These are phyloP conservation scores for Lactifluus pinguis DNA, from an alignment of 768 basidiomycete species.

Conservation along the genomic window DNA sequence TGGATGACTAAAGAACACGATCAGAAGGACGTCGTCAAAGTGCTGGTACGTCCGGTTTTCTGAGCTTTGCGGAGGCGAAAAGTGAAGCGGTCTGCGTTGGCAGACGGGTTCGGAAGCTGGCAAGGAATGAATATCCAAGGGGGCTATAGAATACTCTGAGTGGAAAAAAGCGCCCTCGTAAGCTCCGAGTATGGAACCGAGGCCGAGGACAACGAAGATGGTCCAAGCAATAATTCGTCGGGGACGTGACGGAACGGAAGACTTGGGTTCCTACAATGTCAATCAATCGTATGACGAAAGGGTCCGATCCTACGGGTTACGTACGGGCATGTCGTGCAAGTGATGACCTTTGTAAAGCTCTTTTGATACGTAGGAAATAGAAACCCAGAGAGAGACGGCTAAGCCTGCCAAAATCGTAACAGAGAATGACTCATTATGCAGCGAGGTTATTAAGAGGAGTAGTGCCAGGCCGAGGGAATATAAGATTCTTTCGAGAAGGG, in stretches of 20 bases:
- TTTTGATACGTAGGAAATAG: slow-evolving; percentile 17
- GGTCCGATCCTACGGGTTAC: not conserved
- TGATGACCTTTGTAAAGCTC: slow-evolving; percentile 17
- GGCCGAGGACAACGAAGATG: not conserved
- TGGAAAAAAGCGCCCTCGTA: not conserved
- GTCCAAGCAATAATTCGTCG: slow-evolving; percentile 8
- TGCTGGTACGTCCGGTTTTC: slow-evolving; percentile 25
- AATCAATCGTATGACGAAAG: not conserved
- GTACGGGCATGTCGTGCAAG: slow-evolving; percentile 1
- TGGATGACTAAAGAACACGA: slow-evolving; percentile 44
- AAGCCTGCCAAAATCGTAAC: slow-evolving; percentile 20
- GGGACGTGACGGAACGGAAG: slow-evolving; percentile 7
- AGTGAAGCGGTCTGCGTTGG: slow-evolving; percentile 22
- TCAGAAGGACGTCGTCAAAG: slow-evolving; percentile 36
- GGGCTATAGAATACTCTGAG: not conserved
- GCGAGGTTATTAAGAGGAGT: slow-evolving; percentile 17
- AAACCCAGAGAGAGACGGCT: slow-evolving; percentile 20
- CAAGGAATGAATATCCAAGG: slow-evolving; percentile 2
- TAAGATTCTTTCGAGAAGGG: slow-evolving; percentile 23
- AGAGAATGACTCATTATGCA: slow-evolving; percentile 8
- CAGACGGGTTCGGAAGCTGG: slow-evolving; percentile 8
- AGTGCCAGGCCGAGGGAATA: slow-evolving; percentile 21
- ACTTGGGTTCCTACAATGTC: not conserved
- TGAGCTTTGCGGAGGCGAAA: slow-evolving; percentile 11
- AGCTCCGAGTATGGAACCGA: slow-evolving; percentile 10